Evolutionary conservation across 2,329 filamentous ascomycete species (phyloP).

Genomic region (Penicillium sp.): DNA sequence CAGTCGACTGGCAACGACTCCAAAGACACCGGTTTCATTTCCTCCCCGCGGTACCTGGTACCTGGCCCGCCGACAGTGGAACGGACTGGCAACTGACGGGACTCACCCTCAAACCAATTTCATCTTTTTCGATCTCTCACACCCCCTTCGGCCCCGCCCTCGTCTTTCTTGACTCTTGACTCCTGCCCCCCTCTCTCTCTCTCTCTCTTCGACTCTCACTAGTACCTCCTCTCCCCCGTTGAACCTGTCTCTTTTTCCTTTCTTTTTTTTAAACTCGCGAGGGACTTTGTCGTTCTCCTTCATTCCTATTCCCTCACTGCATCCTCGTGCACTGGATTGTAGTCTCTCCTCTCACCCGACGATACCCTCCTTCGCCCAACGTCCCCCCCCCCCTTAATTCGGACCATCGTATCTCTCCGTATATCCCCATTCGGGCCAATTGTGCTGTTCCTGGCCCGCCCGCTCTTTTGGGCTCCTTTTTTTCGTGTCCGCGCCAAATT

Average conservation of each 20-base stretch:
- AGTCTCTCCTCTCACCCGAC: not conserved
- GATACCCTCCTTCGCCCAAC: not conserved
- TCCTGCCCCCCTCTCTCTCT: not conserved
- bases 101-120: not conserved
- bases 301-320: too few species aligned
- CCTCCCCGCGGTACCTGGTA: not conserved
- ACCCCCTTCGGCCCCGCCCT: not conserved
- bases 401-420: not conserved
- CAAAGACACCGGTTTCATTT: too few species aligned
- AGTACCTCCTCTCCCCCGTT: constrained; percentile 3
- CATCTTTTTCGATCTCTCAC: not conserved
- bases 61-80: too few species aligned
- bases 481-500: constrained; percentile 1
- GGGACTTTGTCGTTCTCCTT: not conserved
- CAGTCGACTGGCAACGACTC: too few species aligned
- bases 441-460: not conserved
- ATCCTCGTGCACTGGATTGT: too few species aligned
- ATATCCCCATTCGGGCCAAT: not conserved
- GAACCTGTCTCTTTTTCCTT: constrained; percentile 1
- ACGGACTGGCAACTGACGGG: not conserved
- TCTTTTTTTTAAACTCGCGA: constrained; percentile 1
- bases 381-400: constrained; percentile 1
- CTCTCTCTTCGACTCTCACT: not conserved
- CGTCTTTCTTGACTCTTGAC: not conserved
- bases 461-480: constrained; percentile 2